Evolutionary conservation across 495 filamentous ascomycete species (phyloP).

Genomic region (Astrocystis sublimbata): DNA sequence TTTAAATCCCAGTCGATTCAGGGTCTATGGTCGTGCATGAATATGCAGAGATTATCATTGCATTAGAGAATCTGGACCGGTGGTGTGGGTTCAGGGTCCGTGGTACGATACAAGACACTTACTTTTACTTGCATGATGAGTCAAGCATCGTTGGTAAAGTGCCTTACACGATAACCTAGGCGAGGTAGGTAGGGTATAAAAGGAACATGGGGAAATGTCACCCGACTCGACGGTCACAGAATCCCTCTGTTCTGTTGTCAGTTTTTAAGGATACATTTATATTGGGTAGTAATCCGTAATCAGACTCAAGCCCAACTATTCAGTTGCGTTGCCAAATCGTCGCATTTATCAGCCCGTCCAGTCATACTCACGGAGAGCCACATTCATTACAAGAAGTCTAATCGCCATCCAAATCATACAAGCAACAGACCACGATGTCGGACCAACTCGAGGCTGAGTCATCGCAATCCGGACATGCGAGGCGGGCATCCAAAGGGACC

Average conservation of each 20-base stretch:
- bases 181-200: not conserved
- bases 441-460: not conserved
- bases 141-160: too few relatives aligned
- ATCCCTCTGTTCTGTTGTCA: too few relatives aligned
- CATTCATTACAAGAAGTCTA: too few relatives aligned
- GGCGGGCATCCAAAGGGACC: conserved; percentile 24
- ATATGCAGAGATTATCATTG: conserved; percentile 5
- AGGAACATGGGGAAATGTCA: not conserved
- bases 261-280: too few relatives aligned
- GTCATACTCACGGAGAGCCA: not conserved
- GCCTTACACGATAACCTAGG: too few relatives aligned
- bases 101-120: not conserved
- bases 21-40: not conserved
- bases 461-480: not conserved
- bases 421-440: not conserved
- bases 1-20: not conserved
- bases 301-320: too few relatives aligned
- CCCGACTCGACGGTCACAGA: too few relatives aligned
- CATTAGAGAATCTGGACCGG: not conserved
- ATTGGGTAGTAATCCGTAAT: too few relatives aligned
- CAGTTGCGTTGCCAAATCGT: too few relatives aligned
- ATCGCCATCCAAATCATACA: too few relatives aligned
- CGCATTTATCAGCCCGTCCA: too few relatives aligned
- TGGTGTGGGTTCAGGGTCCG: not conserved
- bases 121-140: not conserved